Evolutionary conservation across 2,329 filamentous ascomycete genomes (phyloP).

Genomic region (Malbranchea zuffiana): DNA sequence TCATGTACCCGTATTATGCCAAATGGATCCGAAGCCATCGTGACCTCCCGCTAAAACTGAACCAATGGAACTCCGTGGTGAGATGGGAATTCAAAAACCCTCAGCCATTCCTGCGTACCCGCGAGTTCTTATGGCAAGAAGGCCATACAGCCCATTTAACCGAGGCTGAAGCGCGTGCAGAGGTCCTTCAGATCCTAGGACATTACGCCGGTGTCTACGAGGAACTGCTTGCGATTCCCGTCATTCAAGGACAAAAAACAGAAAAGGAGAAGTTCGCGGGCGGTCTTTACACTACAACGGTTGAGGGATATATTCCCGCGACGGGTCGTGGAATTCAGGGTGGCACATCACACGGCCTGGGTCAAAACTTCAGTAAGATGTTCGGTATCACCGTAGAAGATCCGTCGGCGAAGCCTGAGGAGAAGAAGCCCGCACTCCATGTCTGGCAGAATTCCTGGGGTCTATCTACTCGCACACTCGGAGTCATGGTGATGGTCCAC

Average conservation of each 20-base stretch:
- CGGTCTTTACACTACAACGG: conserved; percentile 90
- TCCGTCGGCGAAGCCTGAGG: conserved; percentile 56
- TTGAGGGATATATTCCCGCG: conserved; percentile 91
- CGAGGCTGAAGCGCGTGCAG: conserved; percentile 65
- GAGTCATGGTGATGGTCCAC: conserved; percentile 98
- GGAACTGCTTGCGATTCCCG: conserved; percentile 83
- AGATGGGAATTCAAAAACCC: conserved; percentile 96
- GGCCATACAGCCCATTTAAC: conserved; percentile 88
- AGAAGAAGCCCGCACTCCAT: conserved; percentile 68
- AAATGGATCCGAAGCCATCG: conserved; percentile 96
- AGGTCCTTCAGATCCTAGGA: conserved; percentile 88
- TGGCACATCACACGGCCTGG: conserved; percentile 84
- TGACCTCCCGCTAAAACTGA: conserved; percentile 84
- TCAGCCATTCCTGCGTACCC: conserved; percentile 72
- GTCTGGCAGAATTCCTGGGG: conserved; percentile 99
- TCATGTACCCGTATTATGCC: conserved; percentile 93
- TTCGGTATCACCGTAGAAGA: conserved; percentile 97
- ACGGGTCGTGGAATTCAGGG: conserved; percentile 96
- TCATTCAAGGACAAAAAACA: conserved; percentile 88
- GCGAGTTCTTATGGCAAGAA: conserved; percentile 98
- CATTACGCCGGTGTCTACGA: conserved; percentile 88
- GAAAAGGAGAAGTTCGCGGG: conserved; percentile 98
- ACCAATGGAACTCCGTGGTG: conserved; percentile 95
- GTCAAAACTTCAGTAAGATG: conserved; percentile 99
- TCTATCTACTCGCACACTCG: conserved; percentile 90